Base-by-base conservation (phyloP, 2,329 filamentous ascomycete genomes). In the Aureobasidium pullulans region DNA sequence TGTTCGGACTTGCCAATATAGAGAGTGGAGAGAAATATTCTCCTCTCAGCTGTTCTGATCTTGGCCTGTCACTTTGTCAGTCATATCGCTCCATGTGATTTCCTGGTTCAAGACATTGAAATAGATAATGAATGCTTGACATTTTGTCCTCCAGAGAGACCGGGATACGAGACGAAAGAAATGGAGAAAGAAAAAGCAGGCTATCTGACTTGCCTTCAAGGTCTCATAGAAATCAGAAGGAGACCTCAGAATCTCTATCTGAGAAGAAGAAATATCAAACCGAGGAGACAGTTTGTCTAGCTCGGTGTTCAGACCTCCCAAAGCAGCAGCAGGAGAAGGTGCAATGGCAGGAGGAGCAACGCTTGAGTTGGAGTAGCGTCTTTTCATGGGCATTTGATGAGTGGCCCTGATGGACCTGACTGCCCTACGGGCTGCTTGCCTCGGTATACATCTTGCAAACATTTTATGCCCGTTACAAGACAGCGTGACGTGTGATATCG, bases 1-100 rank as follows among this genome's bases (percentile, higher is more conserved):
- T 87, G 81, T 74, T 99, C 94, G 1, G 88, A 88, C 72, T 93
- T 96, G 63, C 94, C 94, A 70, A 99, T 94, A 71, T 99, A 99
- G 56, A 99, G 77, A 0, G 94, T 99, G n/a, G 92, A 96, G 52
- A 99, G 77, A 71, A 95, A 99, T 65, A 99, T 87, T 61, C 89
- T 84, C 56, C 77, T 80, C 72, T 90, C 84, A 9, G 94, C 94
- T 63, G 81, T 83, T 56, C 82, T 83, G 69, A 99, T 96, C 76
- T 92, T 96, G 63, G 82, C 76, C 88, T 92, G 69, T 43, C 42
- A 15, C 34, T 36, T 3, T 47, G 54, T 63, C 50, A 61, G 61
- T 44, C 19, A 6, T n/a, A 13, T 29, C 8, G 36, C 19, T 9
- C 29, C 36, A 40, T 10, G 13, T 23, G 3, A 23, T 23, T 23